Conservation (phyloP, 441 rosid genomes). For the Adansonia gregorii region DNA sequence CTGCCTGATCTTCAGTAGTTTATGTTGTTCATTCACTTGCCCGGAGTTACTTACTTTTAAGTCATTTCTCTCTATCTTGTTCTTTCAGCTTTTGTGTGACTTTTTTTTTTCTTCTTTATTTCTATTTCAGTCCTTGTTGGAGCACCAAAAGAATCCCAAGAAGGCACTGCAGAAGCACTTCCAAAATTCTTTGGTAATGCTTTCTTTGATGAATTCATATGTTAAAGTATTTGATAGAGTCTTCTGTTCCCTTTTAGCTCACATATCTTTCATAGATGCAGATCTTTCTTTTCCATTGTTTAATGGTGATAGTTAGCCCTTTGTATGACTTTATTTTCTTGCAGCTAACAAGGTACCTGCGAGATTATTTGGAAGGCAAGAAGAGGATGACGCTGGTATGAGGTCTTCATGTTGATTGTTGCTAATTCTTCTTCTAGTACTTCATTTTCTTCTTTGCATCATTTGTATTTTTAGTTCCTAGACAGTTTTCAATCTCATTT, state of each 20-base stretch:
- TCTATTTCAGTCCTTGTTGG: conserved; percentile 66
- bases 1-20: not conserved
- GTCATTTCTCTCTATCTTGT: not conserved
- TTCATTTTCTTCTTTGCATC: conserved; percentile 17
- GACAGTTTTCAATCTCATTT: conserved; percentile 11
- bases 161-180: conserved; percentile 84
- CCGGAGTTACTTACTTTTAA: not conserved
- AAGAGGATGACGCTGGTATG: conserved; percentile 90
- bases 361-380: conserved; percentile 90
- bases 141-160: conserved; percentile 87
- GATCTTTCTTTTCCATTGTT: not conserved
- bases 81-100: not conserved
- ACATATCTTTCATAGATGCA: not conserved
- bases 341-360: conserved; percentile 82
- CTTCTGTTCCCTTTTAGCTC: not conserved
- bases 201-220: conserved; percentile 19
- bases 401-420: conserved; percentile 16
- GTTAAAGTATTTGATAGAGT: not conserved
- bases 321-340: conserved; percentile 28
- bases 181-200: conserved; percentile 80
- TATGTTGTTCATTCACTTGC: conserved; percentile 12
- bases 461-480: not conserved
- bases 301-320: not conserved
- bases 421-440: conserved; percentile 5
- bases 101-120: conserved; percentile 22